These are phyloP conservation scores for Kodamaea kaohsiungensis DNA, from an alignment of 805 yeast genomes.

Conservation along the genomic window DNA sequence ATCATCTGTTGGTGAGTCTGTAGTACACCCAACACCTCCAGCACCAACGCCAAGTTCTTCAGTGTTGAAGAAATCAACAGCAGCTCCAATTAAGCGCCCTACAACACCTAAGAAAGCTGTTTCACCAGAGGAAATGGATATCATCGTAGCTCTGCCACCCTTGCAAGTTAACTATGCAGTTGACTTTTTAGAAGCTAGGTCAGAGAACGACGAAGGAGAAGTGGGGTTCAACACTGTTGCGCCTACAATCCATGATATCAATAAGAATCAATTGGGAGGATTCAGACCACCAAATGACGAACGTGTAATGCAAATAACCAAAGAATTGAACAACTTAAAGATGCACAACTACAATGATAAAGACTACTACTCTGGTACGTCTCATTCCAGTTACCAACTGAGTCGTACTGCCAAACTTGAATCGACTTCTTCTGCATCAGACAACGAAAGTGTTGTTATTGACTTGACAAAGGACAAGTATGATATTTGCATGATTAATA, in stretches of 20 bases:
- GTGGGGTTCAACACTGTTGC: constrained; percentile 6
- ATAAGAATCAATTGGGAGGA: constrained; percentile 9
- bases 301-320: constrained; percentile 8
- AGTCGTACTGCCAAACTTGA: constrained; percentile 30
- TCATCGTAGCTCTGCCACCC: constrained; percentile 42
- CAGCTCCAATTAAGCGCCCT: not conserved
- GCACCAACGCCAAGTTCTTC: constrained; percentile 5
- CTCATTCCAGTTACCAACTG: constrained; percentile 31
- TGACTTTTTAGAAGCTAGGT: constrained; percentile 39
- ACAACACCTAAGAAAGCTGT: not conserved
- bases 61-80: not conserved
- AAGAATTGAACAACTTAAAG: constrained; percentile 12
- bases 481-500: constrained; percentile 36
- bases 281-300: constrained; percentile 7
- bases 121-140: constrained; percentile 13
- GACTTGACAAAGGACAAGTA: constrained; percentile 44
- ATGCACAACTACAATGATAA: constrained; percentile 4
- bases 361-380: constrained; percentile 11
- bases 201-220: constrained; percentile 8
- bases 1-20: not conserved
- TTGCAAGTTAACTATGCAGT: constrained; percentile 35
- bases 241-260: constrained; percentile 14
- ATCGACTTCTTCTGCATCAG: constrained; percentile 29
- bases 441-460: constrained; percentile 39
- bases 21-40: constrained; percentile 1